Base-by-base conservation (phyloP, 257 asterid genomes). In the Jasminum sambac region DNA sequence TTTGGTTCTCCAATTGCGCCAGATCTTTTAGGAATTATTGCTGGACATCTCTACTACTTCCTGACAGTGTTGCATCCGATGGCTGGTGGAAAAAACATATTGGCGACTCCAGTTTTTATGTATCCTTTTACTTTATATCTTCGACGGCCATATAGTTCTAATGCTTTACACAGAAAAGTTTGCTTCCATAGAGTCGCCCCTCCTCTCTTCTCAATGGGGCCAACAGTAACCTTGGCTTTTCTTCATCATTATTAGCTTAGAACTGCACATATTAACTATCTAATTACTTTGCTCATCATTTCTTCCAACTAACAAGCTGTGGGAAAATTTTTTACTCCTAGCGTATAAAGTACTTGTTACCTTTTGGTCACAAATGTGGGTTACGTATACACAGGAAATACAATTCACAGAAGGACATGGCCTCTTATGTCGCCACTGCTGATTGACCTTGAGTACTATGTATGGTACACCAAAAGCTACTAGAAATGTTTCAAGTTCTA, bases 31-130 rank as follows among this genome's bases (percentile, higher is more conserved):
- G 98, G 99, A 36, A 89, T 91, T 55, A 58, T 94, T 70, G 96
- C 95, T 50, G 99, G 99, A 68, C 99, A 91, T 84, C 83, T 94
- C 3, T 95, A 84, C 75, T 91, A 91, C 87, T 95, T 95, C 84
- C 79, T 95, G 73, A 81, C 97, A 0, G 96, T 95, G 73, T 76
- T 95, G 84, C 96, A 89, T 83, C 99, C 99, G 12, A 96, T 91
- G 73, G 88, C 96, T 77, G 91, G 96, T 6, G 97, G 99, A 76
- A 88, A 77, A 80, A 89, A 39, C 73, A 75, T 88, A 10, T 80
- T 95, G 78, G 85, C 75, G 87, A 94, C 98, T 1, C 98, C 99
- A 13, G 63, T 13, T 8, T 88, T 86, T 71, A 60, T 94, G 99
- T 94, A 94, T 94, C 97, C 97, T 94, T 90, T 76, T 72, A 57